Base-by-base conservation (phyloP, 208 protist species). In the Leishmania amazonensis region DNA sequence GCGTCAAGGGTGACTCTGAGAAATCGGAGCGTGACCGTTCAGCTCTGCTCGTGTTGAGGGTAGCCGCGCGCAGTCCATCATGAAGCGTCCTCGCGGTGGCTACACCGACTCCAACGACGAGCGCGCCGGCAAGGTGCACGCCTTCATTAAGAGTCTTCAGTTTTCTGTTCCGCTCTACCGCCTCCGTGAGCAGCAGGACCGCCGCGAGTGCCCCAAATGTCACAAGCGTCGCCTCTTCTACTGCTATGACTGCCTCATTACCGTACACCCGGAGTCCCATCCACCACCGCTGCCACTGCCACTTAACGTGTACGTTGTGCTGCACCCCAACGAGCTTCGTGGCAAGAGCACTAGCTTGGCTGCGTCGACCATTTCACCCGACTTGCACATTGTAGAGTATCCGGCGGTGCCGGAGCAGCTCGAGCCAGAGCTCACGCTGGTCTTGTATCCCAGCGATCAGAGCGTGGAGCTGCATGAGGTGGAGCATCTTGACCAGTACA, bases 301-400 rank as follows among this genome's bases (percentile, higher is more conserved):
- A 19, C 62, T 98, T 2, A 91, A 96, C 76, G 92, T 98, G 24
- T 92, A 97, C 70, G 94, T 96, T 57, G 87, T 99, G 35, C 88
- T 98, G 35, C 96, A 99, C 82, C 93, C 93, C 6, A 87, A 89
- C 9, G 97, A 99, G 78, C 79, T 97, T 47, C 88, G 94, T 19
- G 84, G 89, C 21, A 99, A 99, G 89, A 98, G 95, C 75, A 99
- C 97, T 24, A 97, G 93, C 49, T 85, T 99, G 28, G 96, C 97
- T 24, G 97, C 97, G 6, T 94, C 92, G 15, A 98, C 91, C 45
- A 96, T 96, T 65, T 99, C 89, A 75, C 91, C 92, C 47, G 94
- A 96, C 75, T 53, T 94, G 72, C 93, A 96, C 83, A 97, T 97
- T 82, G 77, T 91, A 58, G 81, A 93, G 58, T 96, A 95, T 82